Conservation (phyloP, 2,329 filamentous ascomycete genomes). For the Rosellinia necatrix region DNA sequence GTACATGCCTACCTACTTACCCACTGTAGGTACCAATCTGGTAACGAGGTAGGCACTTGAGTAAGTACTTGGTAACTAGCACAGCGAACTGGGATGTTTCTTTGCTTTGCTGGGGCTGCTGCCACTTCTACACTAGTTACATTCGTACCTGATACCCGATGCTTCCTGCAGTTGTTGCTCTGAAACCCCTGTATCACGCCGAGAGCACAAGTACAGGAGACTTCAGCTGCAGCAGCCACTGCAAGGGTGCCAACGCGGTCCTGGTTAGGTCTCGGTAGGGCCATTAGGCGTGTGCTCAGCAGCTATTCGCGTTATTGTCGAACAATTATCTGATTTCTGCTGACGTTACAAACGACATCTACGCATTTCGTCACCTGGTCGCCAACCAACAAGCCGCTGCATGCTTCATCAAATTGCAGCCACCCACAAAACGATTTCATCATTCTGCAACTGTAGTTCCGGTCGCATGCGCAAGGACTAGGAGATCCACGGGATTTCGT, state of each 20-base stretch:
- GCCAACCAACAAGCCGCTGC: slow-evolving; percentile 19
- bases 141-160: too few relatives aligned
- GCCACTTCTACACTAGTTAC: too few relatives aligned
- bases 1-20: neutral
- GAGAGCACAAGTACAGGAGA: neutral
- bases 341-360: slow-evolving; percentile 24
- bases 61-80: neutral
- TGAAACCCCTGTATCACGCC: neutral
- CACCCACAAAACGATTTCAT: slow-evolving; percentile 27
- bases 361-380: slow-evolving; percentile 22
- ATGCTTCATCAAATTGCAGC: slow-evolving; percentile 34
- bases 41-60: neutral
- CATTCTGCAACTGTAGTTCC: slow-evolving; percentile 20
- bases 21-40: neutral
- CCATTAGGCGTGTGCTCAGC: too few relatives aligned
- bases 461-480: slow-evolving; percentile 35
- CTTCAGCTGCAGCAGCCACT: neutral
- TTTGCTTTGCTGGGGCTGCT: too few relatives aligned
- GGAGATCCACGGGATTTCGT: slow-evolving; percentile 35
- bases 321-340: slow-evolving; percentile 21
- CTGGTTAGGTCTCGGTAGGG: too few relatives aligned
- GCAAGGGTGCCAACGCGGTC: too few relatives aligned
- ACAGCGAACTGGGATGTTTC: too few relatives aligned
- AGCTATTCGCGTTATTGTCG: slow-evolving; percentile 11
- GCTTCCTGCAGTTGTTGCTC: neutral